Evolutionary conservation across 2,329 filamentous ascomycete genomes (phyloP), one percentile per base, ranked within the genome.

Genomic region (Penicillium sp.): DNA sequence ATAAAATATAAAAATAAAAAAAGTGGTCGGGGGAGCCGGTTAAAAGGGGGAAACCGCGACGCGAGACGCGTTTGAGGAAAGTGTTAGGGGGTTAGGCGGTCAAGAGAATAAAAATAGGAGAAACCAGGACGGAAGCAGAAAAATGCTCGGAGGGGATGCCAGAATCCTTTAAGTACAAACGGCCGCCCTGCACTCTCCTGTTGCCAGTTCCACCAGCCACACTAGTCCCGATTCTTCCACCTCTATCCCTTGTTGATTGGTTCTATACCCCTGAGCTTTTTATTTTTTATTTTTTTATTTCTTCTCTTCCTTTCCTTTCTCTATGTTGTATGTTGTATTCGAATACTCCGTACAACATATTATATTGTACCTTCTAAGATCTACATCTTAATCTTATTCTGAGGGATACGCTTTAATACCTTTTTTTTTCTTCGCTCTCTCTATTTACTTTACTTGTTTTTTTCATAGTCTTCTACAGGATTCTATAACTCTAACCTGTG

Each of bases 121-220:
- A 54, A 50, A 55, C 49, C 54, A 56, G 57, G 58, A 61, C 59
- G 53, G 59, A 61, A 61, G 60, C 56, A 61, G 53, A 62, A 59
- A 59, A 61, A 50, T 43, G 44, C 55, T 56, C 57, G 55, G 59
- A 58, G 62, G 61, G 61, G 61, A 61, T 56, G 60, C 58, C 55
- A 61, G 60, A 64, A 60, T 62, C 58, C 62, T 65, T 35, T 65
- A 65, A 65, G 62, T 65, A 65, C 62, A 54, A 58, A 58, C 55
- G 49, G 53, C 41, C 45, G 56, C 52, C 47, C 60, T 52, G 47
- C 52, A 40, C 51, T 53, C 47, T 55, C 35, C 47, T 55, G 42
- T 41, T 51, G 51, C 51, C 47, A 59, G 57, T 62, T 65, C 62
- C 62, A 65, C 62, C 55, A 51, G 44, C 55, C 51, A 56, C 55